Percentiles rank a stretch among this genome's conserved stretches.
Evolutionary conservation across 305 asterid species (phyloP).

Genomic region (Fraxinus greggii): DNA sequence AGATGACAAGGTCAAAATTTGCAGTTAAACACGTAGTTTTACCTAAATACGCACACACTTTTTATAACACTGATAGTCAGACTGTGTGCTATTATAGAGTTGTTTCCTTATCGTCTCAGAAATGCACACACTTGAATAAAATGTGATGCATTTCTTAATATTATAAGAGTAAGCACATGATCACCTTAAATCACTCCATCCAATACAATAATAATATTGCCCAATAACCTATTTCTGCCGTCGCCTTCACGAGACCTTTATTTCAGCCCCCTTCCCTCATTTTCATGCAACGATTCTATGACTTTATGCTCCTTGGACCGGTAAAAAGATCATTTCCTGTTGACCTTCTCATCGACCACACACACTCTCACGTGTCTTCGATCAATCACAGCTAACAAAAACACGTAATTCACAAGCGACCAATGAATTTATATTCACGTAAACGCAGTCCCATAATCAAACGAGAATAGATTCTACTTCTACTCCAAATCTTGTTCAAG

Average conservation of each 20-base stretch:
- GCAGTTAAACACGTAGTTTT: too few relatives aligned
- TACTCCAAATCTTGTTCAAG: background rate
- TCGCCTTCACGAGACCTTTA: conserved; percentile 63
- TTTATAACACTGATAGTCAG: too few relatives aligned
- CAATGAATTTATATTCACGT: conserved; percentile 36
- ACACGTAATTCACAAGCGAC: conserved; percentile 6
- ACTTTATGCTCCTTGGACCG: conserved; percentile 11
- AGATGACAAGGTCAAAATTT: background rate
- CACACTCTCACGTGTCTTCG: background rate
- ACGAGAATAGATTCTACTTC: background rate
- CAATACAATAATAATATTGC: background rate
- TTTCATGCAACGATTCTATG: conserved; percentile 23
- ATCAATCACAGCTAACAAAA: background rate
- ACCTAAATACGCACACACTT: too few relatives aligned
- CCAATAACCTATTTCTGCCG: conserved; percentile 36
- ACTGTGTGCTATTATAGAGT: background rate
- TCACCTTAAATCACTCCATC: background rate
- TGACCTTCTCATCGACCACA: conserved; percentile 24
- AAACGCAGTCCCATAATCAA: conserved; percentile 16
- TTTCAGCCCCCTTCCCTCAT: conserved; percentile 26
- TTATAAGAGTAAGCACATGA: background rate
- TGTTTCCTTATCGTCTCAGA: background rate
- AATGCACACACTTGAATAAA: background rate
- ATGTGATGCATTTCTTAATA: background rate
- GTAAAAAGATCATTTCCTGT: conserved; percentile 11